These are phyloP conservation scores for Orychophragmus violaceus DNA, from an alignment of 345 rosid species.

Conservation along the genomic window DNA sequence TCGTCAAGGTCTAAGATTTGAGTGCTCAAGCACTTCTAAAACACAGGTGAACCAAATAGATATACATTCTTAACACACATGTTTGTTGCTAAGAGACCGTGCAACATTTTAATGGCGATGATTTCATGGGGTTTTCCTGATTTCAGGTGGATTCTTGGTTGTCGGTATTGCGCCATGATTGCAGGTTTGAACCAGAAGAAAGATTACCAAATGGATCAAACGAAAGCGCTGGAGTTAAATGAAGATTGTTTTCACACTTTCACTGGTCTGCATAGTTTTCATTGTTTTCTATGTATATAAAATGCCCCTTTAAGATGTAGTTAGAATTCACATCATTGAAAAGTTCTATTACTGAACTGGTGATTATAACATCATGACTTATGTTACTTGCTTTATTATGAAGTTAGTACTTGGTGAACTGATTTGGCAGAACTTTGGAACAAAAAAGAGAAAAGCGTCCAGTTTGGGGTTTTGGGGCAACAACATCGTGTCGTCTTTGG, in stretches of 20 bases:
- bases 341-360: not conserved
- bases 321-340: not conserved
- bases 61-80: not conserved
- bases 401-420: not conserved
- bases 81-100: not conserved
- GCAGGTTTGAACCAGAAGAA: constrained; percentile 38
- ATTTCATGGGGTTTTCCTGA: not conserved
- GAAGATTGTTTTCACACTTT: constrained; percentile 27
- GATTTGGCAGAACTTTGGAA: not conserved
- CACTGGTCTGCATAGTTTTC: constrained; percentile 20
- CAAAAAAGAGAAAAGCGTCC: too few relatives aligned
- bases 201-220: constrained; percentile 37
- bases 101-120: not conserved
- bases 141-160: constrained; percentile 77
- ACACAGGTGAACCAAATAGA: constrained; percentile 45
- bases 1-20: constrained; percentile 72
- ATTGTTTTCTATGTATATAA: constrained; percentile 35
- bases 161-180: constrained; percentile 45
- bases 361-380: not conserved
- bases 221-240: constrained; percentile 10
- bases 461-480: not conserved
- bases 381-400: not conserved
- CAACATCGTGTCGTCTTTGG: not conserved
- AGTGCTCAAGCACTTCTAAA: constrained; percentile 73
- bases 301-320: constrained; percentile 9